Percentiles rank a stretch among this genome's conserved stretches.
phyloP scores from a whole-genome alignment of 371 early-diverging fungal species.

The Rhizomucor pusillus region DNA sequence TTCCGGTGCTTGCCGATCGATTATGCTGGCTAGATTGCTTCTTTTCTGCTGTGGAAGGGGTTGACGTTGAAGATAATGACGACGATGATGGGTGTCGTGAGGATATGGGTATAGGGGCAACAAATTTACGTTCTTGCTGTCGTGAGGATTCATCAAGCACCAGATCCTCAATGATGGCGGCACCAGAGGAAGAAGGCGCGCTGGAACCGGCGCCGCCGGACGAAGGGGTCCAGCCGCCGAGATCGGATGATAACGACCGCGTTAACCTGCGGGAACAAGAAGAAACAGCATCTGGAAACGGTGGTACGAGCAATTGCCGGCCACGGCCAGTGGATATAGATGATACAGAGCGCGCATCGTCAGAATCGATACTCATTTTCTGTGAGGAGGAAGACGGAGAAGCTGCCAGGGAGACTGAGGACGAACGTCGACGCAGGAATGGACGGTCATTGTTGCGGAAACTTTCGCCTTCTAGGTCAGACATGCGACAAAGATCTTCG shows the following conservation, averaged over 20 bases:
- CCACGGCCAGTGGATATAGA: slow-evolving; percentile 11
- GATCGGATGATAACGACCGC: slow-evolving; percentile 13
- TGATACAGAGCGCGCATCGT: slow-evolving; percentile 33
- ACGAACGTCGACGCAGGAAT: slow-evolving; percentile 12
- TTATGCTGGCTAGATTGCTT: slow-evolving; percentile 2
- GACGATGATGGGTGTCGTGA: neutral
- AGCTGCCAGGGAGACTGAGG: slow-evolving; percentile 18
- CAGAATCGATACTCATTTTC: slow-evolving; percentile 42
- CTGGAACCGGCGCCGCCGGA: no score
- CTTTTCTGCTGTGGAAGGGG: slow-evolving; percentile 4
- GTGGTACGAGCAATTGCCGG: neutral
- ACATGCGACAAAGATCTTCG: slow-evolving; percentile 31
- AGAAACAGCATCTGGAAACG: neutral
- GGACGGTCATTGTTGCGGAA: neutral
- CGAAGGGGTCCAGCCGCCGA: neutral
- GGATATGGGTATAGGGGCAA: neutral
- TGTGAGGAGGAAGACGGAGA: slow-evolving; percentile 33
- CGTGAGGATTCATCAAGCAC: neutral
- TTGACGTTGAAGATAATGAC: neutral
- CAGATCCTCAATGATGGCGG: neutral
- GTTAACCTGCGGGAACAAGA: slow-evolving; percentile 3
- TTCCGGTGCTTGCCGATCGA: slow-evolving; percentile 13
- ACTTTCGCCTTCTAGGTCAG: slow-evolving; percentile 20
- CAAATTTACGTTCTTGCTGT: neutral
- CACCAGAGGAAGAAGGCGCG: no score